Evolutionary conservation across 495 filamentous ascomycete genomes (phyloP), one percentile per base, ranked within the genome.

Genomic region (Hyaloscypha variabilis): DNA sequence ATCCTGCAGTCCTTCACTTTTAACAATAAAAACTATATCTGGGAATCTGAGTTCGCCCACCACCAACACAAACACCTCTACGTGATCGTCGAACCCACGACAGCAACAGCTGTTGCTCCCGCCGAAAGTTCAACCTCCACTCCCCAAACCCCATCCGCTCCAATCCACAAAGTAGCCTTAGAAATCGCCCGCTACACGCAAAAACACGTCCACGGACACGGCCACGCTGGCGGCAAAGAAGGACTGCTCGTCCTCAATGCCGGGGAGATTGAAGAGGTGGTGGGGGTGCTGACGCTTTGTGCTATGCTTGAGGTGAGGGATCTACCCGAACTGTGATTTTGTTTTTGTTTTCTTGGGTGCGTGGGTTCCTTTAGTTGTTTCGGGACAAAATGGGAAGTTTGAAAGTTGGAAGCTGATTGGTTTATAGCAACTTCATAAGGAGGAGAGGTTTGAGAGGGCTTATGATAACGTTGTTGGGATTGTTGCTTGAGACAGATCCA

Each of bases 251-350:
- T 46, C 8, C 6, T 46, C 6, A 17, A 46, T 14, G 4, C 11
- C 13, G 6, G 17, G 13, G 17, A 19, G 6, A 46, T 46, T 17
- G 6, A 3, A 17, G 39, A 46, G 6, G 14, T 46, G 17, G 39
- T 17, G 6, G 39, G 39, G 8, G 39, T 46, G 6, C 17, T 46
- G 39, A 46, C 39, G 6, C 19, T 46, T 10, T 46, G 39, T 46
- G 39, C 39, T 46, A 46, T 46, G 39, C 39, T 46, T 46, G 39
- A 46, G 39, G 39, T 46, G 39, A 46, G 39, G 39, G 39, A 46
- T 46, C 3, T 46, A 46, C 39, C 39, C 4, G 39, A 46, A 19
- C 39, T 46, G 4, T 46, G 13, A 46, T 8, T 34, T 13, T 34
- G 8, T 8, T 13, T 34, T 34, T 34, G 8, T 34, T 34, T 13